Conservation (phyloP, 148 eudicot species). For the Vaccinium corymbosum region DNA sequence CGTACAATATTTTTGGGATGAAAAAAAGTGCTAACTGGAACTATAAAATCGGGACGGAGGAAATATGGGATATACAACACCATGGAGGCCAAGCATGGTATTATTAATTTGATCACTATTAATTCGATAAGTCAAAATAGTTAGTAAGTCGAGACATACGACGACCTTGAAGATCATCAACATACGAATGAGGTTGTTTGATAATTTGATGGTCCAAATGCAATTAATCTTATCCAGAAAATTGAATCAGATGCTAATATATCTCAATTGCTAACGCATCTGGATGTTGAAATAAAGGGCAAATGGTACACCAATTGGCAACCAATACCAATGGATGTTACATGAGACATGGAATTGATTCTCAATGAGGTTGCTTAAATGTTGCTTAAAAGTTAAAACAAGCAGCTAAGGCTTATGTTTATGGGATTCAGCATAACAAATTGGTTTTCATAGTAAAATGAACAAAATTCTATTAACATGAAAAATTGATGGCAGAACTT, state of each 20-base stretch:
- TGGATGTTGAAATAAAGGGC: background rate
- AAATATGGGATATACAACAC: background rate
- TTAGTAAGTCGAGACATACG: background rate
- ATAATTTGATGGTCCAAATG: background rate
- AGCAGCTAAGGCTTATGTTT: background rate
- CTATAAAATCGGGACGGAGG: too few species aligned
- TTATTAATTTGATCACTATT: background rate
- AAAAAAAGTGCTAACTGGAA: too few species aligned
- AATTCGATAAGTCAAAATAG: background rate
- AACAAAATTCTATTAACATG: background rate
- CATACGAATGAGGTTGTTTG: background rate
- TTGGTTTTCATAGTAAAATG: background rate
- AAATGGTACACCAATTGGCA: background rate
- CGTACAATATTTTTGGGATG: too few species aligned
- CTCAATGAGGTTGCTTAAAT: conserved; percentile 27
- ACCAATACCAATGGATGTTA: background rate
- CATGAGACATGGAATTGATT: background rate
- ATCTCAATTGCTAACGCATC: conserved; percentile 3
- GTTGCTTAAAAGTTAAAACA: background rate
- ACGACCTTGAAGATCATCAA: background rate
- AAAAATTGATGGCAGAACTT: too few species aligned
- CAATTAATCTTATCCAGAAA: background rate
- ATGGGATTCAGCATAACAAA: background rate
- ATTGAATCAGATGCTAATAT: conserved; percentile 11
- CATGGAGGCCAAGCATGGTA: background rate